Evolutionary conservation across 768 basidiomycete genomes (phyloP).

Genomic region (Myochromella boudieri): DNA sequence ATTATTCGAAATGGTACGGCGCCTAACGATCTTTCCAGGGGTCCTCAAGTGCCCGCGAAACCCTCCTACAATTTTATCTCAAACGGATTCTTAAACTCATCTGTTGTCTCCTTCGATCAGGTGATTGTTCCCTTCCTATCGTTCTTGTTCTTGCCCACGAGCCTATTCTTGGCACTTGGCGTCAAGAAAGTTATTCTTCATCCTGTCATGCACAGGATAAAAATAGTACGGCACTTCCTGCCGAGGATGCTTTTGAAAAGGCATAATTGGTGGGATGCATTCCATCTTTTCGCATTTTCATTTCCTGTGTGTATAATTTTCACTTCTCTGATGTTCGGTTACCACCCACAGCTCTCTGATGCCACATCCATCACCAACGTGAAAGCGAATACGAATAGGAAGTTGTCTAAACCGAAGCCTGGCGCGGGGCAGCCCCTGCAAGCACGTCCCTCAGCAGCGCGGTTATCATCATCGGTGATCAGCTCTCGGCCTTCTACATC

Average conservation of each 20-base stretch:
- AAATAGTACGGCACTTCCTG: constrained; percentile 1
- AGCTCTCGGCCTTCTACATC: background rate
- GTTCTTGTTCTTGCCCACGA: background rate
- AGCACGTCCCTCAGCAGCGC: no score
- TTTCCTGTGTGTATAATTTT: no score
- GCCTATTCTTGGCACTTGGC: background rate
- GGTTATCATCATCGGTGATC: constrained; percentile 16
- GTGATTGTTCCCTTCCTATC: constrained; percentile 4
- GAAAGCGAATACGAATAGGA: constrained; percentile 13
- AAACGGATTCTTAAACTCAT: background rate
- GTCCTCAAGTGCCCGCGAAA: background rate
- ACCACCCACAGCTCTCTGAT: constrained; percentile 9
- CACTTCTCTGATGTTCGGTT: constrained; percentile 6
- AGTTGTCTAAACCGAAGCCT: constrained; percentile 12
- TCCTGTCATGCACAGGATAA: background rate
- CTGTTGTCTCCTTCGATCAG: constrained; percentile 5
- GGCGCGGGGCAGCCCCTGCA: constrained; percentile 7
- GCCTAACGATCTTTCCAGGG: background rate
- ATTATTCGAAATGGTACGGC: constrained; percentile 1
- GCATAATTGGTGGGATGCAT: constrained; percentile 11
- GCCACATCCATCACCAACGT: no score
- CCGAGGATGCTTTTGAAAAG: background rate
- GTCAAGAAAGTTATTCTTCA: constrained; percentile 6
- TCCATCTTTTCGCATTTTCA: constrained; percentile 13
- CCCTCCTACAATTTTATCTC: background rate